Evolutionary conservation across 768 basidiomycete genomes (phyloP).

Genomic region (Dentipellis sp.): DNA sequence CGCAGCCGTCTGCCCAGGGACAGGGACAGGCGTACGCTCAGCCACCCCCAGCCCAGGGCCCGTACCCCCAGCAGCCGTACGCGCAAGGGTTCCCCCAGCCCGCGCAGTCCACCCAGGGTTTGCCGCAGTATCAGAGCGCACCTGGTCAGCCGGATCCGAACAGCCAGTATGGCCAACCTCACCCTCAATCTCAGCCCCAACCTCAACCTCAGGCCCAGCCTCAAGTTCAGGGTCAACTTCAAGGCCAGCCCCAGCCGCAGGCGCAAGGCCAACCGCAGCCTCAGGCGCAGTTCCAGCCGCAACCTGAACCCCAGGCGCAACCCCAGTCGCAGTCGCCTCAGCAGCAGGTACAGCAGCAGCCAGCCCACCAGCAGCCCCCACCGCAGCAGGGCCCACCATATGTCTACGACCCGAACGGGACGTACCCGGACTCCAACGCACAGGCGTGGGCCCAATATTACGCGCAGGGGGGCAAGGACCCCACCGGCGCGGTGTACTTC

Average conservation of each 20-base stretch:
- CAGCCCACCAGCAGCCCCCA: slow-evolving; percentile 26
- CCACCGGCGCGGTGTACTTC: slow-evolving; percentile 75
- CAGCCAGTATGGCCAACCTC: slow-evolving; percentile 16
- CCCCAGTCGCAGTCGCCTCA: slow-evolving; percentile 18
- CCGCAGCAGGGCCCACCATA: slow-evolving; percentile 41
- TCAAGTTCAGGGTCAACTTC: slow-evolving; percentile 26
- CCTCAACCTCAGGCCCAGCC: slow-evolving; percentile 19
- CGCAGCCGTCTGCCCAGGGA: not conserved
- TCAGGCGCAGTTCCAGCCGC: slow-evolving; percentile 18
- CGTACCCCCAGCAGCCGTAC: slow-evolving; percentile 21
- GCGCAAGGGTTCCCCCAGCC: slow-evolving; percentile 16
- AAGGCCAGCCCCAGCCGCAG: slow-evolving; percentile 15
- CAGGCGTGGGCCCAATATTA: slow-evolving; percentile 88
- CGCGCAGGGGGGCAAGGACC: slow-evolving; percentile 66
- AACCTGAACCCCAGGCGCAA: slow-evolving; percentile 18
- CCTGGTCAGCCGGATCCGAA: not conserved
- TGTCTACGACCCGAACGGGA: slow-evolving; percentile 51
- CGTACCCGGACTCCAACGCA: slow-evolving; percentile 71
- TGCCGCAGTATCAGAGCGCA: slow-evolving; percentile 14
- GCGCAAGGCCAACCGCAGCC: slow-evolving; percentile 19
- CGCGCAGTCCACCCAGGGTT: slow-evolving; percentile 17
- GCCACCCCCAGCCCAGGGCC: slow-evolving; percentile 7
- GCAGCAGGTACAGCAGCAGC: slow-evolving; percentile 47
- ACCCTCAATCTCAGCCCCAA: slow-evolving; percentile 14
- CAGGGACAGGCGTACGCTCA: not conserved